These are phyloP conservation scores for Polyplosphaeria fusca DNA, from an alignment of 495 filamentous ascomycete species.

Conservation along the genomic window DNA sequence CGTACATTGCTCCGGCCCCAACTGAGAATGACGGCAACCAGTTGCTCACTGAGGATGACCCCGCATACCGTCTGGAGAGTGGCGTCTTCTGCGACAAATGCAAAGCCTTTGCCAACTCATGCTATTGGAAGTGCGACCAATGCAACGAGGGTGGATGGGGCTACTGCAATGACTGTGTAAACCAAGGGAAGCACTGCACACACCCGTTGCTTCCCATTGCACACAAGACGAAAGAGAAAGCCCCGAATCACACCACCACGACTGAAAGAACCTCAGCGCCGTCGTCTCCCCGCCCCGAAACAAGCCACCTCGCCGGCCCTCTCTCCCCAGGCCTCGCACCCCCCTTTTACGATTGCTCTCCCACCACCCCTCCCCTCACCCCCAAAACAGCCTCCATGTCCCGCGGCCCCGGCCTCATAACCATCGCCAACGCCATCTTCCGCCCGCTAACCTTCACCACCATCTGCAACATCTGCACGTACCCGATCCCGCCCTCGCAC, in stretches of 20 bases:
- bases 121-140: constrained; percentile 76
- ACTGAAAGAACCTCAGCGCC: constrained; percentile 23
- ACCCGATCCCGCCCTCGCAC: constrained; percentile 63
- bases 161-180: constrained; percentile 79
- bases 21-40: background rate
- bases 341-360: background rate
- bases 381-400: constrained; percentile 32
- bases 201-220: constrained; percentile 71
- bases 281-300: constrained; percentile 21
- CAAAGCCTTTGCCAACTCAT: constrained; percentile 64
- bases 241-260: constrained; percentile 22
- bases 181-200: constrained; percentile 69
- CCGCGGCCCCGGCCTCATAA: constrained; percentile 42
- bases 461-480: constrained; percentile 70
- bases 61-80: constrained; percentile 62
- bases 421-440: constrained; percentile 41
- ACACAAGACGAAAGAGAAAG: constrained; percentile 37
- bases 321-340: constrained; percentile 11
- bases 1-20: constrained; percentile 40
- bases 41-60: constrained; percentile 59
- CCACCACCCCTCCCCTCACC: constrained; percentile 29
- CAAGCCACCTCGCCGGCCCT: constrained; percentile 6
- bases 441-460: constrained; percentile 63
- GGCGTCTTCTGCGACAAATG: constrained; percentile 84
- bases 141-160: constrained; percentile 94